Base-by-base conservation (phyloP, 208 protist genomes). In the Crithidia bombi region DNA sequence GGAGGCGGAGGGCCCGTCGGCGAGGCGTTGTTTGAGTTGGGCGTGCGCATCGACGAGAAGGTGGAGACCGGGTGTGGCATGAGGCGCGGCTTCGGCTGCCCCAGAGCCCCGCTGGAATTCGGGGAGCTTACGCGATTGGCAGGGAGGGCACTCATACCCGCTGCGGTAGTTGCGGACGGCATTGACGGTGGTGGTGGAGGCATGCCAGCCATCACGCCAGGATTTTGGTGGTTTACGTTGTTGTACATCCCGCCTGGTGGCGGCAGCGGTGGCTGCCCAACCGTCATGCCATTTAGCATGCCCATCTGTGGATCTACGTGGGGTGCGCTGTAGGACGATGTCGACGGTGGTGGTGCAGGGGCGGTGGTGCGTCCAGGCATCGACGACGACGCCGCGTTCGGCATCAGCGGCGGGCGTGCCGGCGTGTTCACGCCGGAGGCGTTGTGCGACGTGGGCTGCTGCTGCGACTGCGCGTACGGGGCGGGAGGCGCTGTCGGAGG, bases 21-120 rank as follows among this genome's bases (percentile, higher is more conserved):
- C 33, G 50, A 33, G 12, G 51, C 33, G 5, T 35, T 52, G 0
- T 28, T 47, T 7, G 58, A 33, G 25, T 5, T 64, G 2, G 56
- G 49, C 30, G 38, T 9, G 6, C 57, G 72, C 78, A 68, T 82
- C 25, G 85, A 89, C 35, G 88, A 86, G 69, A 87, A 90, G 21
- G 69, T 41, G 0, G 85, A 91, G 17, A 90, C 87, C 9, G 85
- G 83, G 58, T 93, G 77, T 15, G 82, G 88, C 85, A 90, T 87
- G 11, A 90, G 81, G 6, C 83, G 78, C 55, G 88, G 76, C 54
- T 78, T 73, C 10, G 79, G 73, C 33, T 74, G 74, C 10, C 74
- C 74, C n/a, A 64, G 30, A 7, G 57, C 41, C 0, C 64, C 26
- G 25, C 54, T 39, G 28, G 36, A 14, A 3, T 63, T 17, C 6